Evolutionary conservation across 139 green algal species (phyloP).

Genomic region (Monoraphidium neglectum): DNA sequence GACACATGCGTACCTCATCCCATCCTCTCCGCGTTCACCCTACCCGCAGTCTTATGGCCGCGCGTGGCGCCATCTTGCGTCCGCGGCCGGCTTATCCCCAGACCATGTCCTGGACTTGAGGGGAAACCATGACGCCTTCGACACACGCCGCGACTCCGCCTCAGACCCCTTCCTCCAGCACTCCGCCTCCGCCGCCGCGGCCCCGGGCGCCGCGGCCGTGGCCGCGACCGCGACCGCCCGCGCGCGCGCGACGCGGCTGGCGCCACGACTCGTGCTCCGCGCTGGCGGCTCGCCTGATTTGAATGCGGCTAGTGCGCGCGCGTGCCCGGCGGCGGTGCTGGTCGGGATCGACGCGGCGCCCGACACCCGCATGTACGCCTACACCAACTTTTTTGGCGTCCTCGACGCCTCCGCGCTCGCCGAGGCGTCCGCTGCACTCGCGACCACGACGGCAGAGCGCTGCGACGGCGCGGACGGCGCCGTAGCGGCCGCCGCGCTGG

Average conservation of each 20-base stretch:
- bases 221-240: too few relatives aligned
- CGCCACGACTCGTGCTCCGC: slow-evolving; percentile 3
- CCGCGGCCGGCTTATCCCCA: slow-evolving; percentile 28
- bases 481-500: too few relatives aligned
- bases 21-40: background rate
- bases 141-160: slow-evolving; percentile 37
- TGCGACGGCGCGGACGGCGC: too few relatives aligned
- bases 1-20: too few relatives aligned
- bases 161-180: slow-evolving; percentile 50
- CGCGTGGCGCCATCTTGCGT: background rate
- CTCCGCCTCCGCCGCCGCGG: slow-evolving; percentile 16
- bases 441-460: too few relatives aligned
- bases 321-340: slow-evolving; percentile 47
- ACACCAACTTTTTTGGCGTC: too few relatives aligned
- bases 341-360: slow-evolving; percentile 65
- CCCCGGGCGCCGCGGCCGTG: background rate
- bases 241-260: background rate
- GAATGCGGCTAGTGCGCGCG: background rate
- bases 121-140: slow-evolving; percentile 80
- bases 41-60: slow-evolving; percentile 1
- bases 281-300: background rate
- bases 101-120: slow-evolving; percentile 54
- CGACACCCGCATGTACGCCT: slow-evolving; percentile 45
- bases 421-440: too few relatives aligned
- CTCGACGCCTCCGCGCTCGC: too few relatives aligned